Percentiles rank a stretch among this genome's conserved stretches.
Conservation (phyloP, 495 filamentous ascomycete species). For the Aspergillus bridgeri region DNA sequence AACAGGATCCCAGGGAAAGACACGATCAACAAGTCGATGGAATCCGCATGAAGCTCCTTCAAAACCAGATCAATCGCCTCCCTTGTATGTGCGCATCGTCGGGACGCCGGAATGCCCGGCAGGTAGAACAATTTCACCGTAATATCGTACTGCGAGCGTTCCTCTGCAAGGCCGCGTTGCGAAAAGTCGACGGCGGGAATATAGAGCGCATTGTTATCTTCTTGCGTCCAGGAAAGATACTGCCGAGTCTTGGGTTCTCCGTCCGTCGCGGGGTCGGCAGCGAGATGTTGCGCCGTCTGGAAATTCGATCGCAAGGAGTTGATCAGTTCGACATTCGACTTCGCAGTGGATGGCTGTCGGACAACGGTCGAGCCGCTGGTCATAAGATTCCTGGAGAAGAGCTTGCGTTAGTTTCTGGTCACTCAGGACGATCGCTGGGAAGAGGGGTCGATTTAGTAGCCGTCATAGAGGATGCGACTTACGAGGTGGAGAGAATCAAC, state of each 20-base stretch:
- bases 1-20: slow-evolving; percentile 93
- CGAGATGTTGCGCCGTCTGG: slow-evolving; percentile 61
- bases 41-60: slow-evolving; percentile 67
- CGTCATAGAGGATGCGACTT: slow-evolving; percentile 24
- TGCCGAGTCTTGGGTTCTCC: neutral
- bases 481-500: slow-evolving; percentile 88
- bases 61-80: slow-evolving; percentile 77
- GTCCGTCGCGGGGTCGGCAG: slow-evolving; percentile 17
- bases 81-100: slow-evolving; percentile 61
- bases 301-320: slow-evolving; percentile 83
- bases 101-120: slow-evolving; percentile 58
- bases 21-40: slow-evolving; percentile 85
- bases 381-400: slow-evolving; percentile 73
- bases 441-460: neutral
- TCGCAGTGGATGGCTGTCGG: slow-evolving; percentile 65
- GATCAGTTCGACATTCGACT: slow-evolving; percentile 84
- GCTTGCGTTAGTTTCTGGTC: slow-evolving; percentile 5
- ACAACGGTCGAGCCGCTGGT: slow-evolving; percentile 71
- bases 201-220: slow-evolving; percentile 58
- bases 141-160: slow-evolving; percentile 80
- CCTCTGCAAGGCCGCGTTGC: slow-evolving; percentile 68
- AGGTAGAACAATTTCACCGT: slow-evolving; percentile 93
- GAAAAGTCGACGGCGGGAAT: slow-evolving; percentile 74
- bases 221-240: slow-evolving; percentile 59
- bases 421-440: slow-evolving; percentile 2